A percentile compares a stretch with the other conserved stretches of the same genome.
Evolutionary conservation across 179 eudicot genomes (phyloP).

Genomic region (Amaranthus tricolor): DNA sequence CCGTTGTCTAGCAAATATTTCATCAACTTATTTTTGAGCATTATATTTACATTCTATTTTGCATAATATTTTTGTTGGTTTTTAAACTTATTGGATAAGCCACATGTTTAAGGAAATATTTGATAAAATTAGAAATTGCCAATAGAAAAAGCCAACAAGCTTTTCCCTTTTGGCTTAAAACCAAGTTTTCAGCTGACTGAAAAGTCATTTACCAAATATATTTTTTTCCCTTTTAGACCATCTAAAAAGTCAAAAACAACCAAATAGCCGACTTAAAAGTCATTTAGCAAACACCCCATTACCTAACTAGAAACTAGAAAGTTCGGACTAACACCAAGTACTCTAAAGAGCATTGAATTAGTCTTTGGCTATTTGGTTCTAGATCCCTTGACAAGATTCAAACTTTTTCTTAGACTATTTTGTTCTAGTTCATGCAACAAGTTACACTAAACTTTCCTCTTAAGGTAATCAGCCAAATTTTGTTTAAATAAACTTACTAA

Average conservation of each 20-base stretch:
- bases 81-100: too few relatives aligned
- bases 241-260: background rate
- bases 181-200: background rate
- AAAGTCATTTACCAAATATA: background rate
- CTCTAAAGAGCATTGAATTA: too few relatives aligned
- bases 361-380: constrained; percentile 2
- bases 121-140: too few relatives aligned
- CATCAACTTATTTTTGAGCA: too few relatives aligned
- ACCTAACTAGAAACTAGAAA: background rate
- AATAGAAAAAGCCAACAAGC: too few relatives aligned
- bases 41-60: too few relatives aligned
- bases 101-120: too few relatives aligned
- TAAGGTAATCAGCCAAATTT: background rate
- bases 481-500: background rate
- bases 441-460: background rate
- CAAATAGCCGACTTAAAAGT: background rate
- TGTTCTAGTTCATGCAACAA: constrained; percentile 12
- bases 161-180: too few relatives aligned
- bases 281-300: background rate
- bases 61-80: too few relatives aligned
- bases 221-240: background rate
- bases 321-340: too few relatives aligned
- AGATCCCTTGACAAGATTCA: background rate
- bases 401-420: background rate
- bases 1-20: too few relatives aligned